Evolutionary conservation across 768 basidiomycete species (phyloP).

Genomic region (Pilatotrama ljubarskyi): DNA sequence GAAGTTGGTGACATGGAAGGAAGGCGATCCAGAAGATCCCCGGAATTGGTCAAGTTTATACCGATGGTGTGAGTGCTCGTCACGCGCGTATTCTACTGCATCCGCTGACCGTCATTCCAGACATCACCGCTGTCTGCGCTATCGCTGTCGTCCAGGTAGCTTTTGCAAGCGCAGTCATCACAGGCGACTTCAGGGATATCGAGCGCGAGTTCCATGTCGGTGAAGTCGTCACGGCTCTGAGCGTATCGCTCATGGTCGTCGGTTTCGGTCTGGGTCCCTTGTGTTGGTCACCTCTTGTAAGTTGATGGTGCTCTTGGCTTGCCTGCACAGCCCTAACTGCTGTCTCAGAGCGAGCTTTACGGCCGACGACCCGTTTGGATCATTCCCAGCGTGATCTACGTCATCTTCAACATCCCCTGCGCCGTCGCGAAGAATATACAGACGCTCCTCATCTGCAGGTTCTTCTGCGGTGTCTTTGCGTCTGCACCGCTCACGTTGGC

Average conservation of each 20-base stretch:
- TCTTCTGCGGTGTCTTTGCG: constrained; percentile 43
- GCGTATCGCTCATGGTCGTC: constrained; percentile 39
- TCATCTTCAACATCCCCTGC: constrained; percentile 44
- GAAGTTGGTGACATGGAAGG: constrained; percentile 39
- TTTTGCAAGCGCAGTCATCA: constrained; percentile 39
- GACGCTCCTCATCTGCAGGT: constrained; percentile 43
- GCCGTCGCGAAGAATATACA: constrained; percentile 41
- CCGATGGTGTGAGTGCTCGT: constrained; percentile 34
- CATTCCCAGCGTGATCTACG: constrained; percentile 41
- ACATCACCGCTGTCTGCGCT: constrained; percentile 34
- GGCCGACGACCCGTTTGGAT: constrained; percentile 41
- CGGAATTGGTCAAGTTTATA: constrained; percentile 36
- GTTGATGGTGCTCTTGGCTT: constrained; percentile 4
- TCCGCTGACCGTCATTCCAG: constrained; percentile 16
- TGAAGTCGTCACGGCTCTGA: constrained; percentile 36
- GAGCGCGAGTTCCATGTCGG: constrained; percentile 34
- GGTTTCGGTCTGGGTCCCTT: constrained; percentile 37
- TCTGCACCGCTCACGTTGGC: constrained; percentile 39
- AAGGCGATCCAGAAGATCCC: constrained; percentile 42
- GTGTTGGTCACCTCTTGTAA: constrained; percentile 32
- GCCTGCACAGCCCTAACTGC: constrained; percentile 30
- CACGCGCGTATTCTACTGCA: neutral
- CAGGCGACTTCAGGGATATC: constrained; percentile 39
- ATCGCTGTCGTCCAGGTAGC: constrained; percentile 38
- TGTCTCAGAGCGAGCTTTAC: constrained; percentile 38